A percentile compares a stretch with the other conserved stretches of the same genome.
Conservation (phyloP, 106 monocot genomes). For the Dendrobium catenatum region DNA sequence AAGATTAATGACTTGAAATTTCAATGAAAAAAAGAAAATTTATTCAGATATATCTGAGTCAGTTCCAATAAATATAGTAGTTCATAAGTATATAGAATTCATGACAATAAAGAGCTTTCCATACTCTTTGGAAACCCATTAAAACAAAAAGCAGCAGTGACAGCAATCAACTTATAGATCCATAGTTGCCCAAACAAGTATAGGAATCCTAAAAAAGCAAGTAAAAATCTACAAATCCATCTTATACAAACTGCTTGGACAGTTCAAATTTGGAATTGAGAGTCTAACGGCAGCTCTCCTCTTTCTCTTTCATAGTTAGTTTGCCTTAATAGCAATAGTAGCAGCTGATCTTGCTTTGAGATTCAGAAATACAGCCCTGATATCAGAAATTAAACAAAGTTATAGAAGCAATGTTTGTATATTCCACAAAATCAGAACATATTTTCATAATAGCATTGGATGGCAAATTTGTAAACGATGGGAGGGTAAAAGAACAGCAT, state of each 20-base stretch:
- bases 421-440: too few species aligned
- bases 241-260: background rate
- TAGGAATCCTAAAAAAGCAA: background rate
- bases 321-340: slow-evolving; percentile 3
- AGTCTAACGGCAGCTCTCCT: background rate
- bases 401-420: background rate
- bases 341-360: slow-evolving; percentile 10
- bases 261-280: background rate
- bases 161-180: background rate
- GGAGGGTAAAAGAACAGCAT: too few species aligned
- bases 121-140: too few species aligned
- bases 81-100: too few species aligned
- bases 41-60: too few species aligned
- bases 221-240: background rate
- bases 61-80: too few species aligned
- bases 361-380: slow-evolving; percentile 14
- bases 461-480: too few species aligned
- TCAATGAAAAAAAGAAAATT: too few species aligned
- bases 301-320: background rate
- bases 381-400: background rate
- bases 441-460: too few species aligned
- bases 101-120: too few species aligned
- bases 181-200: background rate
- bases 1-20: too few species aligned
- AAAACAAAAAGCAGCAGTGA: too few species aligned